phyloP scores from a whole-genome alignment of 2,329 filamentous ascomycete species.

The Aspergillus aculeatus region DNA sequence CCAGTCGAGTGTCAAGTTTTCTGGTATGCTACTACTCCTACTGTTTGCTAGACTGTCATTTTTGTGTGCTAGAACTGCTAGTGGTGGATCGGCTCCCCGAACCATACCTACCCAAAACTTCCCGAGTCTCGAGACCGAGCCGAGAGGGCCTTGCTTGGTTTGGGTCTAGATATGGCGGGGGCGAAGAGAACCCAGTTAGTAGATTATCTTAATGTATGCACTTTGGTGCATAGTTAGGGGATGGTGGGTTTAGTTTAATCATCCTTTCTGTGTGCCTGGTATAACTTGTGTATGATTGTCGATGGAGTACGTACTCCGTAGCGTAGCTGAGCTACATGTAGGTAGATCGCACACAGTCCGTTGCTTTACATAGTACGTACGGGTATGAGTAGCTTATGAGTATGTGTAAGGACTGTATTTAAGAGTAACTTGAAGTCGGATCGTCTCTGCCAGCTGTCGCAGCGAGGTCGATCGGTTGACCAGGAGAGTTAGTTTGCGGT shows the following conservation, averaged over 20 bases:
- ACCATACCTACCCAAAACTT: background rate
- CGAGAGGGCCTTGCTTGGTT: background rate
- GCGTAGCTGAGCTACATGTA: too few relatives aligned
- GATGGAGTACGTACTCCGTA: too few relatives aligned
- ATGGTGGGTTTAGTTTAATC: conserved; percentile 3
- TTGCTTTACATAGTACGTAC: too few relatives aligned
- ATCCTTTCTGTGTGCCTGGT: background rate
- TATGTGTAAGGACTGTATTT: background rate
- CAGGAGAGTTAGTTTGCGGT: background rate
- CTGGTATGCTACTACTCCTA: background rate
- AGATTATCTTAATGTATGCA: background rate
- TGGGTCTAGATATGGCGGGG: background rate
- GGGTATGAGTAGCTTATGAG: too few relatives aligned
- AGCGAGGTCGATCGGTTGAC: background rate
- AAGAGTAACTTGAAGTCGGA: background rate
- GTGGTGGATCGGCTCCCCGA: background rate
- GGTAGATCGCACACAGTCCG: too few relatives aligned
- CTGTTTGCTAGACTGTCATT: too few relatives aligned
- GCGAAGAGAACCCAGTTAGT: background rate
- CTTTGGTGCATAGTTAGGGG: background rate
- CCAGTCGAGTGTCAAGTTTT: background rate
- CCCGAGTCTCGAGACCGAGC: conserved; percentile 4
- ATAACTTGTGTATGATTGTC: too few relatives aligned
- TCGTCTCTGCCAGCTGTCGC: background rate
- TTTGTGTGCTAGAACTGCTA: background rate